Conservation (phyloP, 805 yeast species). For the Pichia ethanolica region DNA sequence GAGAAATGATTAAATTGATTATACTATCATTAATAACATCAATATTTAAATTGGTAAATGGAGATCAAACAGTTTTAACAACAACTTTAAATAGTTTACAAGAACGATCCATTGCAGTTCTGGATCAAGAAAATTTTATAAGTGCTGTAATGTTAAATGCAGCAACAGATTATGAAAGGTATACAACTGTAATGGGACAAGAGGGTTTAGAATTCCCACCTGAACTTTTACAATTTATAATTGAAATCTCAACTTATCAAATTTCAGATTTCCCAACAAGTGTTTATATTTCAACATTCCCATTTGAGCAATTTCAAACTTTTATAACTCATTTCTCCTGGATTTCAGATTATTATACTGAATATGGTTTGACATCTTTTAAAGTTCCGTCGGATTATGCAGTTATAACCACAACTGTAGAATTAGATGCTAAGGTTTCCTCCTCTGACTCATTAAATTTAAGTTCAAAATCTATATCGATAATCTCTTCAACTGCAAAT, state of each 20-base stretch:
- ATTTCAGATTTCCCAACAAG: slow-evolving; percentile 18
- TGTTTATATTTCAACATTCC: slow-evolving; percentile 23
- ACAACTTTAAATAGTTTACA: slow-evolving; percentile 19
- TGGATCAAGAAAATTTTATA: slow-evolving; percentile 26
- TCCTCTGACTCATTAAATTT: background rate
- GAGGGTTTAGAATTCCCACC: slow-evolving; percentile 24
- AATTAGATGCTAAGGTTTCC: background rate
- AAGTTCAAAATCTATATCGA: background rate
- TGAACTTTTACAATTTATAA: slow-evolving; percentile 24
- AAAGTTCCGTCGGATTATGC: slow-evolving; percentile 25
- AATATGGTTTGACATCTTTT: slow-evolving; percentile 20
- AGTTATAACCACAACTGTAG: slow-evolving; percentile 11
- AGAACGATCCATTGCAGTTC: slow-evolving; percentile 27
- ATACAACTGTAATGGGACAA: slow-evolving; percentile 30
- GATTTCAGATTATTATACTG: slow-evolving; percentile 23
- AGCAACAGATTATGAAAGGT: slow-evolving; percentile 17
- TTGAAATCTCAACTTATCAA: slow-evolving; percentile 12
- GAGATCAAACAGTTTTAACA: slow-evolving; percentile 8
- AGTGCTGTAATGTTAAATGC: slow-evolving; percentile 28
- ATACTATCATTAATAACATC: background rate
- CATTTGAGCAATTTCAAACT: slow-evolving; percentile 27
- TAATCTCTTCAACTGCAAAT: background rate
- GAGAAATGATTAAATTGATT: background rate
- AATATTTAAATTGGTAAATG: too few species aligned
- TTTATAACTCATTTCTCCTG: slow-evolving; percentile 29